A percentile compares a stretch with the other conserved stretches of the same genome.
Conservation (phyloP, 176 grass and related monocot genomes). For the Metroxylon sagu region DNA sequence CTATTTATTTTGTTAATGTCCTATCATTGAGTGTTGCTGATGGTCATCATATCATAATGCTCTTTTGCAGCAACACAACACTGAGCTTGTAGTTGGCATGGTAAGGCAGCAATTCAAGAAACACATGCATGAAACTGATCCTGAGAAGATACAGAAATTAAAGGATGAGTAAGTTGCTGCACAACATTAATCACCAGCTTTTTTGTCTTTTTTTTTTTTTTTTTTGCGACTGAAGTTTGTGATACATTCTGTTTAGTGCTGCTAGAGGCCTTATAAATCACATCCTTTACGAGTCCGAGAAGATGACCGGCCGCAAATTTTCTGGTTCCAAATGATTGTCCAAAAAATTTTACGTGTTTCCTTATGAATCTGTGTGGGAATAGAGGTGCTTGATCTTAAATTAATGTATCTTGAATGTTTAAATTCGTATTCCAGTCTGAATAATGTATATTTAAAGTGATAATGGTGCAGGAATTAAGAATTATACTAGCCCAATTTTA, state of each 20-base stretch:
- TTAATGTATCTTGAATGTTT: too few species aligned
- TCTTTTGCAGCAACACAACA: constrained; percentile 78
- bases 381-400: too few species aligned
- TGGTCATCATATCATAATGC: constrained; percentile 9
- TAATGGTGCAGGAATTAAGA: too few species aligned
- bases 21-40: neutral
- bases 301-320: constrained; percentile 67
- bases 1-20: too few species aligned
- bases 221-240: constrained; percentile 6
- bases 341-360: too few species aligned
- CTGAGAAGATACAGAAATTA: constrained; percentile 91
- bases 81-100: constrained; percentile 71
- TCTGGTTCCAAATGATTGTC: constrained; percentile 39
- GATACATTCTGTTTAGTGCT: constrained; percentile 52
- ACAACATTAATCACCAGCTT: neutral
- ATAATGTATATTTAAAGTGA: too few species aligned
- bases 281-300: constrained; percentile 76
- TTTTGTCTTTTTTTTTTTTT: neutral
- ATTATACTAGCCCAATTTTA: too few species aligned
- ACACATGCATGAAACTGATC: constrained; percentile 90
- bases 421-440: too few species aligned
- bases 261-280: constrained; percentile 97
- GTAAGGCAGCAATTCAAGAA: constrained; percentile 94
- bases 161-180: constrained; percentile 75
- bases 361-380: too few species aligned